These are phyloP conservation scores for Mycena sanguinolenta DNA, from an alignment of 768 basidiomycete genomes.

Conservation along the genomic window DNA sequence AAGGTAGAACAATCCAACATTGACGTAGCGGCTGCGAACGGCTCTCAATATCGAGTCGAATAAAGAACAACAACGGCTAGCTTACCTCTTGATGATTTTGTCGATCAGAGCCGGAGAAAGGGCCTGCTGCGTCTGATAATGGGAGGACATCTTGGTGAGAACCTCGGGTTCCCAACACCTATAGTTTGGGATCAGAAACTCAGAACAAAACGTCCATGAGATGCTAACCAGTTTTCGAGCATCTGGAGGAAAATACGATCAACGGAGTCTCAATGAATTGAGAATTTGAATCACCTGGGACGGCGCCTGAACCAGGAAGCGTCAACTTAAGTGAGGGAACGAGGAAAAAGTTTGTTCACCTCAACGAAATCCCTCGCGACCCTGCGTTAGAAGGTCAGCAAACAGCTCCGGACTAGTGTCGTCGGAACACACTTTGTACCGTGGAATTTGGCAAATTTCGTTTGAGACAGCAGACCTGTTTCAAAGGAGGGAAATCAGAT, in stretches of 20 bases:
- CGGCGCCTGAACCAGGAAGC: constrained; percentile 59
- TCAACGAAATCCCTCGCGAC: constrained; percentile 89
- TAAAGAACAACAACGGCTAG: not conserved
- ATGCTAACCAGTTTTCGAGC: constrained; percentile 86
- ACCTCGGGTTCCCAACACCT: constrained; percentile 89
- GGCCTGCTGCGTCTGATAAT: constrained; percentile 81
- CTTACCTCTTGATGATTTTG: constrained; percentile 83
- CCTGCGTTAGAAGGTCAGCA: constrained; percentile 41
- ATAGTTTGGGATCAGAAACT: not conserved
- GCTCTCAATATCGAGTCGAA: not conserved
- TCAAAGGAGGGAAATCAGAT: not conserved
- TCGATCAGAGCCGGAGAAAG: constrained; percentile 80
- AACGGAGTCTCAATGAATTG: not conserved
- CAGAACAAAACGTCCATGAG: not conserved
- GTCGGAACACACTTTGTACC: constrained; percentile 68
- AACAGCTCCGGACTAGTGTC: not conserved
- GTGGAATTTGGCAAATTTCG: constrained; percentile 83
- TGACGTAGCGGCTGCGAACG: constrained; percentile 73
- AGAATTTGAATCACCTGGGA: constrained; percentile 53
- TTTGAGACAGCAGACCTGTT: constrained; percentile 67
- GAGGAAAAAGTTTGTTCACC: constrained; percentile 42
- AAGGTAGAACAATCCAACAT: constrained; percentile 85
- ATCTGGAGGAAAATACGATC: constrained; percentile 58
- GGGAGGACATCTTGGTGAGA: constrained; percentile 82
- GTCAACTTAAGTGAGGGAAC: not conserved